Base-by-base conservation (phyloP, 371 early-diverging fungal genomes). In the Phascolomyces articulosus region DNA sequence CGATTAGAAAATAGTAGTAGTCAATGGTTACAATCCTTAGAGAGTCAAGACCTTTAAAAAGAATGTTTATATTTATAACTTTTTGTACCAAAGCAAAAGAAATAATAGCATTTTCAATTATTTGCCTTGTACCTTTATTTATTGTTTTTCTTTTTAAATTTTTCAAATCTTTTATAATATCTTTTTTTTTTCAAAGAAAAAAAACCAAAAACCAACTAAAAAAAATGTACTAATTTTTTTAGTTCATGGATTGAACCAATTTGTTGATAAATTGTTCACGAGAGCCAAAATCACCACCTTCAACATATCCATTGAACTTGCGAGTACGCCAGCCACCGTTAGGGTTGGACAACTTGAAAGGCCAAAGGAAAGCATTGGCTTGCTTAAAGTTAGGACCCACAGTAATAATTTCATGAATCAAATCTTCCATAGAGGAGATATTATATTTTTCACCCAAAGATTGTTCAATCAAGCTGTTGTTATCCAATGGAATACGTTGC, bases 321-420 rank as follows among this genome's bases (percentile, higher is more conserved):
- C 97, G 95, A 60, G 87, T 89, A 67, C 84, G 85, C 94, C 91
- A 99, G 68, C 98, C 98, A 77, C 98, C 98, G 73, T 84, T 97
- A 74, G 99, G 99, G 90, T 94, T 94, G 73, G 93, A 94, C 65
- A 99, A 91, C 88, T 95, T 95, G 94, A 99, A 98, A 76, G 99
- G 97, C 96, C 98, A 98, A 76, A 99, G 85, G 90, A 99, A 99
- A 91, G 93, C 95, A 90, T 93, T 95, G 78, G 95, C 99, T 75
- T 77, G 69, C 76, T 78, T 79, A 69, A 82, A 82, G 91, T 98
- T 82, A 64, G 98, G 96, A 59, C 98, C 98, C 71, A 98, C 99
- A 62, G 98, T 96, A 90, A 86, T 93, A 83, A 99, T 96, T 87
- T 98, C 98, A 89, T 99, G 96, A 72, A 99, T 92, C 66, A 99